phyloP scores from a whole-genome alignment of 208 protist species.

The Angomonas deanei region DNA sequence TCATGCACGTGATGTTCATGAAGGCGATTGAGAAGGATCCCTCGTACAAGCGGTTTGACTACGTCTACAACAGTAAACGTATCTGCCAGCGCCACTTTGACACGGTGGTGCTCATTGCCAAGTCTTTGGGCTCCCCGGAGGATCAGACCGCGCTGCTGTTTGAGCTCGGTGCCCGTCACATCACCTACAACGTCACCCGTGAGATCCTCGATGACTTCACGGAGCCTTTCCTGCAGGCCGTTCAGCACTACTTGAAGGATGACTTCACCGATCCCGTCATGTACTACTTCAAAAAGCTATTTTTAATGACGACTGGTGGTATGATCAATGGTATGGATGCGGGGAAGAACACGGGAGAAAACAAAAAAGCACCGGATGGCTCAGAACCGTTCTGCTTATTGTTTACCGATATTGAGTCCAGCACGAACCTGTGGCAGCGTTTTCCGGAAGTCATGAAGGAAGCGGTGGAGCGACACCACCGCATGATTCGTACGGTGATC shows the following conservation, averaged over 20 bases:
- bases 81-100: constrained; percentile 40
- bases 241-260: constrained; percentile 44
- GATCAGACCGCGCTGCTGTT: constrained; percentile 33
- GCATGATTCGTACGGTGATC: constrained; percentile 56
- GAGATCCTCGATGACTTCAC: constrained; percentile 33
- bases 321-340: constrained; percentile 37
- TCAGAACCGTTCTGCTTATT: constrained; percentile 37
- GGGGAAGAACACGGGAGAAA: constrained; percentile 32
- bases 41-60: constrained; percentile 31
- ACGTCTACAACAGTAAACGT: constrained; percentile 34
- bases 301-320: constrained; percentile 30
- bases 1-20: constrained; percentile 49
- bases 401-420: constrained; percentile 77
- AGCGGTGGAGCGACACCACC: constrained; percentile 59
- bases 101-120: constrained; percentile 32
- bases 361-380: constrained; percentile 7
- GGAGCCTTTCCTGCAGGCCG: constrained; percentile 59
- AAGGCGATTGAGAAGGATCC: constrained; percentile 53
- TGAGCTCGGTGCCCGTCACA: constrained; percentile 45
- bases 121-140: constrained; percentile 26
- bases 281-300: constrained; percentile 37
- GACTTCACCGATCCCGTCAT: constrained; percentile 59
- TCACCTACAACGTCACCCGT: constrained; percentile 39
- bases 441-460: constrained; percentile 44
- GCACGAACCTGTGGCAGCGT: constrained; percentile 68